Percentiles rank a stretch among this genome's conserved stretches.
phyloP scores from a whole-genome alignment of 805 yeast species.

The Phaffomyces thermotolerans region DNA sequence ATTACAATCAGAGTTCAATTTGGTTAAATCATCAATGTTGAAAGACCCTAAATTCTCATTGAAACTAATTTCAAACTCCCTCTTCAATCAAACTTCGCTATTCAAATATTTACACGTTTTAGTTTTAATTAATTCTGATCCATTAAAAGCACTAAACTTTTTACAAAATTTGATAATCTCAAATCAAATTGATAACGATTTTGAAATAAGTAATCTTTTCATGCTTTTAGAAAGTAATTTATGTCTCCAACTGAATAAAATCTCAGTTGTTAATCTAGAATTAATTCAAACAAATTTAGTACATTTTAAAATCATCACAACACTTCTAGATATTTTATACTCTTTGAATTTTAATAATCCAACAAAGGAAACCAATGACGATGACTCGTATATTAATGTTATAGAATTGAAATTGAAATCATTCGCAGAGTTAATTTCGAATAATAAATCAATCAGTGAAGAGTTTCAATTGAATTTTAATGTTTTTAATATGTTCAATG shows the following conservation, averaged over 20 bases:
- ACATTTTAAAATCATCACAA: not conserved
- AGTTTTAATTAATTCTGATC: conserved; percentile 4
- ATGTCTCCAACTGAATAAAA: not conserved
- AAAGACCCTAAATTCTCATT: conserved; percentile 4
- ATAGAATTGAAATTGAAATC: conserved; percentile 2
- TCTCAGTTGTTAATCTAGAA: conserved; percentile 1
- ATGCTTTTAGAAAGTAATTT: conserved; percentile 3
- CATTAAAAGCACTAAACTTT: conserved; percentile 2
- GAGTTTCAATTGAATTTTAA: not conserved
- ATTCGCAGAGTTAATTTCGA: conserved; percentile 4
- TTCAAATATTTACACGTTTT: conserved; percentile 3
- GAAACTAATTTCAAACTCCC: conserved; percentile 2
- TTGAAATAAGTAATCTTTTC: conserved; percentile 5
- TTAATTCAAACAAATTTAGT: not conserved
- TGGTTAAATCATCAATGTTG: not conserved
- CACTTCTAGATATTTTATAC: conserved; percentile 2
- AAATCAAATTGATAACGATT: not conserved
- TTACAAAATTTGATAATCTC: conserved; percentile 1
- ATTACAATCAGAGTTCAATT: conserved; percentile 4
- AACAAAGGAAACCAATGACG: not conserved
- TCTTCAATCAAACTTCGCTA: conserved; percentile 1
- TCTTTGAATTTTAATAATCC: conserved; percentile 1
- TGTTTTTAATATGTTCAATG: not conserved
- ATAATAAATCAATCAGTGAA: not conserved
- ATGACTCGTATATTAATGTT: not conserved